Evolutionary conservation across 495 filamentous ascomycete species (phyloP).

Genomic region (Hypoxylon fragiforme): DNA sequence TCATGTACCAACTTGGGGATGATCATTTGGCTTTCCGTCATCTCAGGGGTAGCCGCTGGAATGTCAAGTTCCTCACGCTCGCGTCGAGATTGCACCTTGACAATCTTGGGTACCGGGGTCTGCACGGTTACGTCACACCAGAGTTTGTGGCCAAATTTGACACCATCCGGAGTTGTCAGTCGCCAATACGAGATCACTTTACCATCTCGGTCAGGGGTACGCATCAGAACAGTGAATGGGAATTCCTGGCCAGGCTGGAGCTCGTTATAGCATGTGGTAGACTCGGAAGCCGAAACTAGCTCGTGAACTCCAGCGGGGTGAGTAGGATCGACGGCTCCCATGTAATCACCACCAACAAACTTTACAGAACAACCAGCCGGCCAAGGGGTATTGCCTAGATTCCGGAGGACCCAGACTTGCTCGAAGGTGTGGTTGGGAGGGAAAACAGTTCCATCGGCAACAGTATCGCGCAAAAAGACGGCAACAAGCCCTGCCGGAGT

Average conservation of each 20-base stretch:
- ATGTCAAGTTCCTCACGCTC: conserved; percentile 16
- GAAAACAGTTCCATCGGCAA: conserved; percentile 76
- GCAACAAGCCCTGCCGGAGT: conserved; percentile 61
- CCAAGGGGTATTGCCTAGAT: conserved; percentile 78
- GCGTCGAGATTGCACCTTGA: conserved; percentile 13
- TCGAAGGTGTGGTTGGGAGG: conserved; percentile 71
- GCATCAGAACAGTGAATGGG: conserved; percentile 82
- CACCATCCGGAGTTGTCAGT: conserved; percentile 77
- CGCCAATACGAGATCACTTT: conserved; percentile 95
- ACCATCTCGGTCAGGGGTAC: conserved; percentile 70
- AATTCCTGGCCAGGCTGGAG: conserved; percentile 72
- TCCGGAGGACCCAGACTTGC: conserved; percentile 91
- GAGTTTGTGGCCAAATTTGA: conserved; percentile 84
- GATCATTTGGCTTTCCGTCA: conserved; percentile 74
- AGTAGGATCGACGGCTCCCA: conserved; percentile 81
- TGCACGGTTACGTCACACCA: conserved; percentile 90
- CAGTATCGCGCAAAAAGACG: conserved; percentile 74
- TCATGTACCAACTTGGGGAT: conserved; percentile 97
- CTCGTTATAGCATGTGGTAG: conserved; percentile 70
- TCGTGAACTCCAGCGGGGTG: conserved; percentile 75
- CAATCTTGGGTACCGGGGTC: conserved; percentile 29
- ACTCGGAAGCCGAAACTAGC: conserved; percentile 74
- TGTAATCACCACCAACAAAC: conserved; percentile 90
- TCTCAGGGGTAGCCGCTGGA: background rate
- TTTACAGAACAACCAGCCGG: conserved; percentile 87